Percentiles rank a stretch among this genome's conserved stretches.
Evolutionary conservation across 2,329 filamentous ascomycete species (phyloP).

Genomic region (Colletotrichum falcatum): DNA sequence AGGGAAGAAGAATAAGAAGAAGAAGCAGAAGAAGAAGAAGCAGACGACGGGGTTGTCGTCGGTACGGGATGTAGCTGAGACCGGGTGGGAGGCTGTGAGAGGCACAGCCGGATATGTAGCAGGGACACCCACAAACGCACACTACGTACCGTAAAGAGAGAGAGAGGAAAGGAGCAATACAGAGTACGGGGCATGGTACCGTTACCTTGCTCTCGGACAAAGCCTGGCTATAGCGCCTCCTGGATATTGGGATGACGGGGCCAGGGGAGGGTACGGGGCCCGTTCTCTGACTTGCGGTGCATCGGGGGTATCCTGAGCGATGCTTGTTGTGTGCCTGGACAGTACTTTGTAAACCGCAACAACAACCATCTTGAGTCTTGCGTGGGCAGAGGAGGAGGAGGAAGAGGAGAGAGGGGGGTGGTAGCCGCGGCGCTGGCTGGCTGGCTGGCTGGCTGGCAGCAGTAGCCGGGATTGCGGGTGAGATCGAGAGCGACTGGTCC

Average conservation of each 20-base stretch:
- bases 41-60: conserved; percentile 9
- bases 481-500: conserved; percentile 47
- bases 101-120: conserved; percentile 26
- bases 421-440: no score
- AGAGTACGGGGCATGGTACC: conserved; percentile 1
- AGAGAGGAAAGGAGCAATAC: conserved; percentile 1
- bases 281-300: conserved; percentile 53
- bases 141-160: conserved; percentile 3
- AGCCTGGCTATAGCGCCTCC: conserved; percentile 52
- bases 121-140: not conserved
- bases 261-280: conserved; percentile 22
- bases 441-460: conserved; percentile 32
- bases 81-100: conserved; percentile 5
- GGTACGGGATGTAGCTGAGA: conserved; percentile 33
- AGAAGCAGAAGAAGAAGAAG: no score
- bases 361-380: conserved; percentile 30
- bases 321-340: conserved; percentile 43
- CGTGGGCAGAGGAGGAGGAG: conserved; percentile 28
- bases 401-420: conserved; percentile 27
- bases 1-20: not conserved
- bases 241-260: conserved; percentile 51
- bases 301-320: conserved; percentile 48
- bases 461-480: conserved; percentile 46
- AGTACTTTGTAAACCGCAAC: conserved; percentile 31
- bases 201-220: conserved; percentile 7